Percentiles rank a stretch among this genome's conserved stretches.
Evolutionary conservation across 441 rosid genomes (phyloP).

Genomic region (Kokia cookei): DNA sequence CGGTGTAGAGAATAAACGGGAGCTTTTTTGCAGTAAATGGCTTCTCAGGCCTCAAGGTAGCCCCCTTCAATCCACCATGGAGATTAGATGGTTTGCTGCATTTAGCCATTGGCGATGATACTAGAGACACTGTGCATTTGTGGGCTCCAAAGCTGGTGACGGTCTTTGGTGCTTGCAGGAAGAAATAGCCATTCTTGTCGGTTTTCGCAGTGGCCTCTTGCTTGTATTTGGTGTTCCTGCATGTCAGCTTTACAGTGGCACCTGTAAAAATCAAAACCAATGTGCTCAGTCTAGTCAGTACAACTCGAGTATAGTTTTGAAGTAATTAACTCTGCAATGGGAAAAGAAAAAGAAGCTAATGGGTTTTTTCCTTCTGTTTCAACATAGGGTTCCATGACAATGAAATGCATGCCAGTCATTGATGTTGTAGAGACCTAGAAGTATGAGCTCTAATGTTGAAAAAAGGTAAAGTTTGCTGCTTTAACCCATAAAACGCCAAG

Average conservation of each 20-base stretch:
- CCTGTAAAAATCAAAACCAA: conserved; percentile 26
- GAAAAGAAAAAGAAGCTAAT: background rate
- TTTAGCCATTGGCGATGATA: conserved; percentile 32
- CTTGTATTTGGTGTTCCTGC: conserved; percentile 50
- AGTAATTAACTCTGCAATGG: background rate
- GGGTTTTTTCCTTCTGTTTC: no score
- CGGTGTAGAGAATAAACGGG: conserved; percentile 37
- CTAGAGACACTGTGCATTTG: conserved; percentile 46
- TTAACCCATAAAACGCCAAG: background rate
- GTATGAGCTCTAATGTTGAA: background rate
- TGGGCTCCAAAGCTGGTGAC: conserved; percentile 56
- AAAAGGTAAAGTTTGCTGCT: background rate
- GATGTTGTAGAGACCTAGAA: background rate
- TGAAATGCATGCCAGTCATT: background rate
- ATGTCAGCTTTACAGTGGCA: conserved; percentile 53
- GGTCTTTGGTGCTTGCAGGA: conserved; percentile 47
- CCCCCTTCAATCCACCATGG: conserved; percentile 47
- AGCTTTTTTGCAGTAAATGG: conserved; percentile 17
- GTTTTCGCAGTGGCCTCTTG: conserved; percentile 27
- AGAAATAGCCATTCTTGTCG: conserved; percentile 70
- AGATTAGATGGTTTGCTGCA: conserved; percentile 42
- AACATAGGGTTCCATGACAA: background rate
- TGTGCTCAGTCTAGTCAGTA: background rate
- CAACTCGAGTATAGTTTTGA: background rate
- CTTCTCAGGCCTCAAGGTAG: conserved; percentile 33